phyloP scores from a whole-genome alignment of 1,284 basidiomycete genomes.

The Anthracocystis panici-leucophaei region DNA sequence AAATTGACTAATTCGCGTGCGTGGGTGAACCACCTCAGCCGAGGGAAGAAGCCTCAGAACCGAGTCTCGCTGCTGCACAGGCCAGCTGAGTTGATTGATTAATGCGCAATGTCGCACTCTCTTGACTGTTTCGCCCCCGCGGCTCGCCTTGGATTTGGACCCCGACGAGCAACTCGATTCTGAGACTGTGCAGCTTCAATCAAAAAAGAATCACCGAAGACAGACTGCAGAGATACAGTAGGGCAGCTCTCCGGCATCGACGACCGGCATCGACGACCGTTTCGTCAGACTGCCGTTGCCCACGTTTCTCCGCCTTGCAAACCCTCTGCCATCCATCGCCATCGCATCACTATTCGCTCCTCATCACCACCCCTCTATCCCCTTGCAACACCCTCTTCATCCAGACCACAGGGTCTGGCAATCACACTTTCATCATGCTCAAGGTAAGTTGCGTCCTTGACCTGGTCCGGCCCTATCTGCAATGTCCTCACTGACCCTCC shows the following conservation, averaged over 20 bases:
- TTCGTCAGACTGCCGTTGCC: neutral
- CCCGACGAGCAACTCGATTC: constrained; percentile 4
- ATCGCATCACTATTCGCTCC: neutral
- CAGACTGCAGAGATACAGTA: neutral
- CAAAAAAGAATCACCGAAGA: too few species aligned
- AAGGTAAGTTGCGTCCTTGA: constrained; percentile 19
- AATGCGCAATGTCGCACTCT: constrained; percentile 1
- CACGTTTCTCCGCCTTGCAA: constrained; percentile 3
- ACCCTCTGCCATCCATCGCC: neutral
- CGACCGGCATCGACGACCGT: neutral
- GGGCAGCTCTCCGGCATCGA: neutral
- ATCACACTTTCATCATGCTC: constrained; percentile 7
- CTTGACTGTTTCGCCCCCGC: neutral
- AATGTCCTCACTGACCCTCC: neutral
- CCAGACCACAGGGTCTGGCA: neutral
- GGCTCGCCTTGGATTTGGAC: constrained; percentile 4
- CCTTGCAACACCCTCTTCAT: neutral
- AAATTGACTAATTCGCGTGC: neutral
- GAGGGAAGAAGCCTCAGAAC: neutral
- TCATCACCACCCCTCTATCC: neutral
- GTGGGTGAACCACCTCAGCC: neutral
- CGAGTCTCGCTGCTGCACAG: constrained; percentile 19
- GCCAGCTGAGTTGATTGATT: neutral
- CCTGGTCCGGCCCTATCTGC: too few species aligned
- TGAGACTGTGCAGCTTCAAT: neutral